phyloP scores from a whole-genome alignment of 208 protist genomes.

The Herpetomonas samuelpessoai region DNA sequence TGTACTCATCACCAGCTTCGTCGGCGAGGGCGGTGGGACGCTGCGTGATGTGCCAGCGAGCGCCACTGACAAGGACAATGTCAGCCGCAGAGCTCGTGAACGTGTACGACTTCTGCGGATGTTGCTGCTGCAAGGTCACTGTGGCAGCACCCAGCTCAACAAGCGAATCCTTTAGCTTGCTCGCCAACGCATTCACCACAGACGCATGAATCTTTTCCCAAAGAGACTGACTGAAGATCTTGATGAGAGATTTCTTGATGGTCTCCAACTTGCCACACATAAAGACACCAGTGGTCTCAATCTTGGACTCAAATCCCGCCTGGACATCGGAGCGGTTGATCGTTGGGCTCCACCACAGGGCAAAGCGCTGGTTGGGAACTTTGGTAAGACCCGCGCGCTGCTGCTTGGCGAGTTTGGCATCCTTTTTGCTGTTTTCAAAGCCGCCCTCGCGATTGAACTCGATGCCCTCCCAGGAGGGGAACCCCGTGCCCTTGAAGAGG shows the following conservation, averaged over 20 bases:
- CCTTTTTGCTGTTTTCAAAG: slow-evolving; percentile 99
- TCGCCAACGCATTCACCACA: slow-evolving; percentile 98
- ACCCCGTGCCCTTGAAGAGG: slow-evolving; percentile 99
- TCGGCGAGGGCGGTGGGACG: slow-evolving; percentile 85
- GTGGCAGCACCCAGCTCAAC: slow-evolving; percentile 99
- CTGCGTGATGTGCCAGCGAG: slow-evolving; percentile 94
- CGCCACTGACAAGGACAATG: slow-evolving; percentile 95
- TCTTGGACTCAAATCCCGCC: slow-evolving; percentile 99
- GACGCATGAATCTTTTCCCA: slow-evolving; percentile 99
- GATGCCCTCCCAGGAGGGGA: slow-evolving; percentile 99
- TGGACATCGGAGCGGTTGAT: slow-evolving; percentile 99
- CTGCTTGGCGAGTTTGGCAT: slow-evolving; percentile 99
- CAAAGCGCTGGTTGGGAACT: slow-evolving; percentile 99
- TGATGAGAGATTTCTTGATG: slow-evolving; percentile 99
- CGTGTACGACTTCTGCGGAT: slow-evolving; percentile 92
- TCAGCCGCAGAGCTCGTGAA: slow-evolving; percentile 95
- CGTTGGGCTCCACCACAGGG: slow-evolving; percentile 99
- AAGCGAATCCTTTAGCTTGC: slow-evolving; percentile 97
- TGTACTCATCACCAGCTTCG: slow-evolving; percentile 74
- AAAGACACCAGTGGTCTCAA: slow-evolving; percentile 99
- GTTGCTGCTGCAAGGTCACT: slow-evolving; percentile 97
- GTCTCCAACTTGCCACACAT: slow-evolving; percentile 99
- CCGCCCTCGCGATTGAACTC: slow-evolving; percentile 99
- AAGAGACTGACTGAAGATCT: slow-evolving; percentile 99
- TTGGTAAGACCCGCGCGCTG: slow-evolving; percentile 99